Percentiles rank a stretch among this genome's conserved stretches.
These are phyloP conservation scores for Quercus rubra DNA, from an alignment of 306 rosid species.

Conservation along the genomic window DNA sequence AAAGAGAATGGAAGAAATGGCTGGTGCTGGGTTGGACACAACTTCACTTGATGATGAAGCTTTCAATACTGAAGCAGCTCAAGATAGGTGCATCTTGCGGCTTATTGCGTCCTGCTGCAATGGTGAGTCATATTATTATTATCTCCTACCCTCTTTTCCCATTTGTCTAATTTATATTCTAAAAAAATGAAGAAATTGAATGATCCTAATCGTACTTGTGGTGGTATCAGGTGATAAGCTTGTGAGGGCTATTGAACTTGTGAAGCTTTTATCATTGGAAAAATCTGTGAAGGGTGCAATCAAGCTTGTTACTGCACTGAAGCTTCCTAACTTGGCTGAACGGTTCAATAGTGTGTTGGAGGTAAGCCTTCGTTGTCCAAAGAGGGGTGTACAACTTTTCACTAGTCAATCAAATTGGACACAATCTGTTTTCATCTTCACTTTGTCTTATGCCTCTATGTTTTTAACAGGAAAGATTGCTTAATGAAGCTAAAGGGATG, in stretches of 20 bases:
- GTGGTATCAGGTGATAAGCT: slow-evolving; percentile 84
- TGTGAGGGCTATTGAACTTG: slow-evolving; percentile 83
- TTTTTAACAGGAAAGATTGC: slow-evolving; percentile 67
- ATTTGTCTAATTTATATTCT: slow-evolving; percentile 15
- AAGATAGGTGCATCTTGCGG: slow-evolving; percentile 89
- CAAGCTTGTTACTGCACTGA: slow-evolving; percentile 81
- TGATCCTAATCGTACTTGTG: neutral
- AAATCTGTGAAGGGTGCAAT: slow-evolving; percentile 92
- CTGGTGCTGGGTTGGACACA: slow-evolving; percentile 55
- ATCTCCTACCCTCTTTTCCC: neutral
- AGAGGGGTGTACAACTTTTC: neutral
- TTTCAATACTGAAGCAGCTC: slow-evolving; percentile 82
- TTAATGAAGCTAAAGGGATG: slow-evolving; percentile 39
- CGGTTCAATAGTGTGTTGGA: slow-evolving; percentile 78
- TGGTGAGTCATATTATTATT: slow-evolving; percentile 39
- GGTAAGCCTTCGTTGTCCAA: slow-evolving; percentile 42
- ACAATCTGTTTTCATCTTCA: neutral
- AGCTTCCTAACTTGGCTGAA: slow-evolving; percentile 94
- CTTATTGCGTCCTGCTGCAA: slow-evolving; percentile 95
- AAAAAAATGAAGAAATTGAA: neutral
- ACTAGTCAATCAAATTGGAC: neutral
- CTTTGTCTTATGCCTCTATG: slow-evolving; percentile 11
- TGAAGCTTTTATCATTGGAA: slow-evolving; percentile 79
- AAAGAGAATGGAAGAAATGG: slow-evolving; percentile 71
- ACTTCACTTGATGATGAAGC: slow-evolving; percentile 74